phyloP scores from a whole-genome alignment of 2,329 filamentous ascomycete genomes.

The Ophiostoma sp. region DNA sequence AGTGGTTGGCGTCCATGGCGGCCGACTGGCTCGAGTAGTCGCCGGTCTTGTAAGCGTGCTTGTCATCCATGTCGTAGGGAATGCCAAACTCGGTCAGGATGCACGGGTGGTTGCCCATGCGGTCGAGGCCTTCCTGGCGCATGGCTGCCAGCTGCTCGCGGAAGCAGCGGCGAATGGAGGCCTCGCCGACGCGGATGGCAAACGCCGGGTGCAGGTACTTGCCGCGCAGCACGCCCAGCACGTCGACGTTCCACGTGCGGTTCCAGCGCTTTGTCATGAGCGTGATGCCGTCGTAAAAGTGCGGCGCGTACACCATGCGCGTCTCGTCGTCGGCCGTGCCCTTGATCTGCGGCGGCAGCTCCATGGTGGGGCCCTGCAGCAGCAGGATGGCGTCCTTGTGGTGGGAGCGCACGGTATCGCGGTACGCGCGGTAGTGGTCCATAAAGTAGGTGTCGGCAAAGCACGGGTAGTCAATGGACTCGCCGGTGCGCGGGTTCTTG shows the following conservation, averaged over 20 bases:
- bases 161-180: constrained; percentile 89
- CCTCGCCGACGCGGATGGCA: constrained; percentile 87
- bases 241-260: constrained; percentile 92
- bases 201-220: constrained; percentile 85
- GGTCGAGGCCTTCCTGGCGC: constrained; percentile 77
- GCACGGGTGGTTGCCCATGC: constrained; percentile 83
- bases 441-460: constrained; percentile 93
- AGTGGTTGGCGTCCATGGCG: constrained; percentile 95
- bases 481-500: constrained; percentile 68
- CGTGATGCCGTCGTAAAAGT: constrained; percentile 96
- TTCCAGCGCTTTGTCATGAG: constrained; percentile 99
- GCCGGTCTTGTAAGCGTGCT: constrained; percentile 89
- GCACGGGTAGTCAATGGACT: constrained; percentile 69
- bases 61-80: constrained; percentile 97
- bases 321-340: constrained; percentile 83
- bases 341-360: constrained; percentile 83
- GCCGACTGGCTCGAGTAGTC: constrained; percentile 89
- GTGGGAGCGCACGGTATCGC: constrained; percentile 65
- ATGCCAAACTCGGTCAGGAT: constrained; percentile 95
- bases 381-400: constrained; percentile 82
- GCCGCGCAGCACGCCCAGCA: constrained; percentile 84
- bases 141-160: constrained; percentile 80
- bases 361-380: constrained; percentile 85
- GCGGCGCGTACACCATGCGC: constrained; percentile 85
- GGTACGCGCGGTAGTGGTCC: constrained; percentile 73